These are phyloP conservation scores for Solanum clarkiae DNA, from an alignment of 257 asterid genomes.

Conservation along the genomic window DNA sequence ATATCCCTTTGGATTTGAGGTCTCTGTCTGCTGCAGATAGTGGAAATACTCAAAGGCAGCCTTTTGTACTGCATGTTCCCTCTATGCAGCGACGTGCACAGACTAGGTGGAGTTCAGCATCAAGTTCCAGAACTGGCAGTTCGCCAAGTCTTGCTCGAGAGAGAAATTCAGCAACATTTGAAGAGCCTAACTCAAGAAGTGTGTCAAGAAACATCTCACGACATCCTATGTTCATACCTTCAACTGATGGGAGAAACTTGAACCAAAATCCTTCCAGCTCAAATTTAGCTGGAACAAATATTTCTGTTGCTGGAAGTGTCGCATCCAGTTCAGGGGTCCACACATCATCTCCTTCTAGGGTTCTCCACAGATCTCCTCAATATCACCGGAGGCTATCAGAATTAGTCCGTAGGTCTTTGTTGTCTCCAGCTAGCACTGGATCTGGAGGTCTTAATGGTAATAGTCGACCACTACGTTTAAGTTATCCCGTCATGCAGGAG, in stretches of 20 bases:
- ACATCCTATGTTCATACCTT: constrained; percentile 56
- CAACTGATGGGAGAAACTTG: constrained; percentile 35
- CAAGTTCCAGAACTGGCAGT: constrained; percentile 1
- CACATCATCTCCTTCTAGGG: constrained; percentile 39
- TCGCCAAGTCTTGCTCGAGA: background rate
- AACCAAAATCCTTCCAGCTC: constrained; percentile 39
- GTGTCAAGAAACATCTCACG: constrained; percentile 55
- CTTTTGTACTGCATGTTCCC: background rate
- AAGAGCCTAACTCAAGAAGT: constrained; percentile 24
- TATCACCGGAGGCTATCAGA: constrained; percentile 56
- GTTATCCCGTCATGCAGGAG: constrained; percentile 36
- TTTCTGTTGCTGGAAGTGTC: constrained; percentile 19
- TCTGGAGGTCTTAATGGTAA: constrained; percentile 39
- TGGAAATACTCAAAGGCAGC: constrained; percentile 1
- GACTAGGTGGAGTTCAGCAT: background rate
- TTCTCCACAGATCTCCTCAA: constrained; percentile 37
- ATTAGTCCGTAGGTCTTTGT: constrained; percentile 53
- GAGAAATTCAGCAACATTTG: constrained; percentile 21
- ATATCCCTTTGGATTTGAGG: constrained; percentile 1
- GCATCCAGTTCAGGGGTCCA: constrained; percentile 35
- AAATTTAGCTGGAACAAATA: constrained; percentile 31
- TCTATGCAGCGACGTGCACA: background rate
- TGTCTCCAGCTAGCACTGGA: constrained; percentile 38
- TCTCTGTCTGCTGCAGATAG: background rate
- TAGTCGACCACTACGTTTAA: constrained; percentile 17